A percentile compares a stretch with the other conserved stretches of the same genome.
Evolutionary conservation across 805 yeast species (phyloP).

Genomic region (Ogataea philodendri): DNA sequence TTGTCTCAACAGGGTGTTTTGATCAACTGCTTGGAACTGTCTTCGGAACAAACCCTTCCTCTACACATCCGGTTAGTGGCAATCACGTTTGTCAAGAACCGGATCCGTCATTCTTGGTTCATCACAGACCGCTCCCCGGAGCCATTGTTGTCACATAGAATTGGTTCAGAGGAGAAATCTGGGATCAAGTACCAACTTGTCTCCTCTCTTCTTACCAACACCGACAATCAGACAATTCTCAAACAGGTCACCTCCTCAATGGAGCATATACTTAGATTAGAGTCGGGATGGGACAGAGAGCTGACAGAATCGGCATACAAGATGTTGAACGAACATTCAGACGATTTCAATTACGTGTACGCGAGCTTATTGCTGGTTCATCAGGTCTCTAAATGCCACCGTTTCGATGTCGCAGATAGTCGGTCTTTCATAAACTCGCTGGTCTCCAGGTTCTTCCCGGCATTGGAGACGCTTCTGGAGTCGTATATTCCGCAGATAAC

Average conservation of each 20-base stretch:
- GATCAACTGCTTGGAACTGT: slow-evolving; percentile 43
- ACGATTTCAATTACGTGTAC: slow-evolving; percentile 43
- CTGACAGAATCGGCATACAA: slow-evolving; percentile 45
- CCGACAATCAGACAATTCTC: slow-evolving; percentile 42
- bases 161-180: slow-evolving; percentile 55
- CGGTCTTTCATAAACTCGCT: slow-evolving; percentile 54
- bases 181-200: slow-evolving; percentile 62
- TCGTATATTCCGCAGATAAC: slow-evolving; percentile 34
- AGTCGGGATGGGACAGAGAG: slow-evolving; percentile 49
- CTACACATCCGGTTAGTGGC: slow-evolving; percentile 63
- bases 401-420: slow-evolving; percentile 59
- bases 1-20: slow-evolving; percentile 46
- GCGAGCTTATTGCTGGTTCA: slow-evolving; percentile 70
- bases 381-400: slow-evolving; percentile 66
- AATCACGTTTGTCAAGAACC: slow-evolving; percentile 80
- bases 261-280: slow-evolving; percentile 49
- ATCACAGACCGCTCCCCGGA: slow-evolving; percentile 29
- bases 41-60: slow-evolving; percentile 39
- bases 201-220: slow-evolving; percentile 50
- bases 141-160: slow-evolving; percentile 22
- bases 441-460: slow-evolving; percentile 59
- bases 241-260: slow-evolving; percentile 60
- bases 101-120: slow-evolving; percentile 63
- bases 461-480: slow-evolving; percentile 57
- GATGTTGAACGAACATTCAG: slow-evolving; percentile 42